phyloP scores from a whole-genome alignment of 495 filamentous ascomycete genomes.

The Zalerion maritima region DNA sequence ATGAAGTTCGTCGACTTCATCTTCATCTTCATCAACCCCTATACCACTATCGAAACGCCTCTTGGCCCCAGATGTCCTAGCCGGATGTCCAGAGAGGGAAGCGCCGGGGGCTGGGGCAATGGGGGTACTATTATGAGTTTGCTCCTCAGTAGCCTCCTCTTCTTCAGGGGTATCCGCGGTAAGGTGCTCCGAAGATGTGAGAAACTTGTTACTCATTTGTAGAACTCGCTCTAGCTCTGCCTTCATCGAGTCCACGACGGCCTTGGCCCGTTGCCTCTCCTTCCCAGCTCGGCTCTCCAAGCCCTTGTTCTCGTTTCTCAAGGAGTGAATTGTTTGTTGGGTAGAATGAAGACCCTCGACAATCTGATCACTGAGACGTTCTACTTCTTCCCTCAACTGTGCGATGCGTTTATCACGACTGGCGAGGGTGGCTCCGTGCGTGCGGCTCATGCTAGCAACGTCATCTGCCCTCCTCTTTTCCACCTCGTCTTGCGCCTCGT shows the following conservation, averaged over 20 bases:
- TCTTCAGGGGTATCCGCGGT: background rate
- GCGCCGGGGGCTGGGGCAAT: no score
- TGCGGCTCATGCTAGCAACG: conserved; percentile 15
- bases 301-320: conserved; percentile 22
- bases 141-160: no score
- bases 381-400: conserved; percentile 25
- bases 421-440: conserved; percentile 24
- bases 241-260: conserved; percentile 37
- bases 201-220: conserved; percentile 21
- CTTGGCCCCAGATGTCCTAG: no score
- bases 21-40: conserved; percentile 1
- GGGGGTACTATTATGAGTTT: no score
- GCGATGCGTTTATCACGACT: conserved; percentile 25
- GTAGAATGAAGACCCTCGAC: conserved; percentile 21
- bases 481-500: conserved; percentile 26
- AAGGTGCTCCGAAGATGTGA: conserved; percentile 4
- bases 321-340: conserved; percentile 17
- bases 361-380: no score
- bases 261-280: conserved; percentile 29
- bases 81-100: no score
- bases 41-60: conserved; percentile 7
- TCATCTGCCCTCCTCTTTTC: conserved; percentile 23
- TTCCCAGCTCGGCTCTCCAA: conserved; percentile 24
- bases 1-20: no score
- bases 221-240: conserved; percentile 25